Evolutionary conservation across 257 asterid species (phyloP).

Genomic region (Solanum lycopersicoides): DNA sequence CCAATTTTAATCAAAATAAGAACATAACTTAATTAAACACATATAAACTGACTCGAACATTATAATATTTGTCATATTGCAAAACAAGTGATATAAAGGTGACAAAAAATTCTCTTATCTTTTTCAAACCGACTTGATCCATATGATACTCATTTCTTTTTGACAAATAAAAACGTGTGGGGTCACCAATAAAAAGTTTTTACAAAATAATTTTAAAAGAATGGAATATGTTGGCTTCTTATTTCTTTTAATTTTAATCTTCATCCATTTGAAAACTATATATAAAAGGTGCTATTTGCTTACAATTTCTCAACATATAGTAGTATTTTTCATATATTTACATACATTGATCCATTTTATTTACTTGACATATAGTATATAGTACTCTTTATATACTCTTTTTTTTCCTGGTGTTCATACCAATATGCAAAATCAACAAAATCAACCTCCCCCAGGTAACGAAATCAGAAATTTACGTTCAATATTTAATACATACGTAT

Average conservation of each 20-base stretch:
- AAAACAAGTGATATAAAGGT: background rate
- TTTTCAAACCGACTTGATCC: background rate
- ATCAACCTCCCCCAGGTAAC: constrained; percentile 34
- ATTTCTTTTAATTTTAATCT: background rate
- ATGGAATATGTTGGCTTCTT: background rate
- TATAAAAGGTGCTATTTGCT: background rate
- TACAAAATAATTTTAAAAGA: no score
- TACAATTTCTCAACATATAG: background rate
- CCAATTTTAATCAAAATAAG: background rate
- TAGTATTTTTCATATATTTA: background rate
- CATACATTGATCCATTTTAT: background rate
- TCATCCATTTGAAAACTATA: background rate
- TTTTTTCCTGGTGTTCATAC: background rate
- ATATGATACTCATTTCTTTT: background rate
- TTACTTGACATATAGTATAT: background rate
- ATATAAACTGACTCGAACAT: background rate
- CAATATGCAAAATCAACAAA: constrained; percentile 33
- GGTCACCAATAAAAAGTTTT: background rate
- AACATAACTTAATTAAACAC: no score
- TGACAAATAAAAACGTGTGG: background rate
- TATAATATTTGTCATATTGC: no score
- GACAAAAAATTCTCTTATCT: background rate
- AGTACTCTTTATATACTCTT: background rate
- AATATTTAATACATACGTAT: background rate
- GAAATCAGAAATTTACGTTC: background rate